These are phyloP conservation scores for Pyrus hybrid DNA, from an alignment of 331 rosid genomes.

Conservation along the genomic window DNA sequence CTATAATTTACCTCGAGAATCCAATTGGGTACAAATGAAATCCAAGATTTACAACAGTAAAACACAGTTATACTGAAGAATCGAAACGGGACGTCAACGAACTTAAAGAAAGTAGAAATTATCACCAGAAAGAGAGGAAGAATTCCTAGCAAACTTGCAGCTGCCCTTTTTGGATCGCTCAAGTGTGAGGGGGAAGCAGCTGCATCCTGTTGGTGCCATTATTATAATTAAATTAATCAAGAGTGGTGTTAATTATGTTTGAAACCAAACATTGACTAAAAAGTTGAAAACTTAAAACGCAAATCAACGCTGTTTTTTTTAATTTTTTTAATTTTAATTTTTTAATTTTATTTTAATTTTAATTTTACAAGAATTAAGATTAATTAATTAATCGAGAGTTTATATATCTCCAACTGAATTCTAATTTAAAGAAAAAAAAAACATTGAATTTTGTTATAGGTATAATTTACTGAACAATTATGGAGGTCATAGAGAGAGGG, in stretches of 20 bases:
- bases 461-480: no score
- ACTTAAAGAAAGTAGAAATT: not conserved
- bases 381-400: not conserved
- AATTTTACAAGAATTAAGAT: not conserved
- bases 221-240: not conserved
- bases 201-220: slow-evolving; percentile 17
- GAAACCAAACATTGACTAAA: not conserved
- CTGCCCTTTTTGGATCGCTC: slow-evolving; percentile 4
- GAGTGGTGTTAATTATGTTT: not conserved
- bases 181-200: slow-evolving; percentile 32
- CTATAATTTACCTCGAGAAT: not conserved
- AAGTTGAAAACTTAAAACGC: not conserved
- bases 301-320: not conserved
- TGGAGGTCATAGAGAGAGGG: no score
- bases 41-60: not conserved
- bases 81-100: not conserved
- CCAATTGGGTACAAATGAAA: not conserved
- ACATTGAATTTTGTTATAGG: no score
- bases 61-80: not conserved
- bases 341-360: no score
- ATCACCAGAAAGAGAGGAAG: slow-evolving; percentile 17
- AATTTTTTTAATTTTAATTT: no score
- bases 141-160: slow-evolving; percentile 8
- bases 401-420: not conserved
- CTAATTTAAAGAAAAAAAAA: no score